Conservation (phyloP, 2,329 filamentous ascomycete species). For the Xylaria hypoxylon region DNA sequence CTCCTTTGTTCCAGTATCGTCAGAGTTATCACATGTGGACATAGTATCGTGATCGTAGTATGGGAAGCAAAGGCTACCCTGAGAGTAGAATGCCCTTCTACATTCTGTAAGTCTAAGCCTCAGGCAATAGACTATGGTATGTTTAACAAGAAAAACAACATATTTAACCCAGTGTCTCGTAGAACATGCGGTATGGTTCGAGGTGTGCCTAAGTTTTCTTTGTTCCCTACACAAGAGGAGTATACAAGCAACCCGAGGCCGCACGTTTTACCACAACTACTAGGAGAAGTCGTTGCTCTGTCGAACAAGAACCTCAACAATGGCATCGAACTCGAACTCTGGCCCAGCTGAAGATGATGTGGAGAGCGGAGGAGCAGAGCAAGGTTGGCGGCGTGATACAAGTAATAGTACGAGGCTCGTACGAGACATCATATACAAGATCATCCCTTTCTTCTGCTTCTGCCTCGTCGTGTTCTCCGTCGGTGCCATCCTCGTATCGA, state of each 20-base stretch:
- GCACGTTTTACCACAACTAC: neutral
- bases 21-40: neutral
- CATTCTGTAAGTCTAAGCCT: neutral
- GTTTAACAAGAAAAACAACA: neutral
- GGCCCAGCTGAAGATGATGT: constrained; percentile 25
- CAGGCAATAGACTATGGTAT: neutral
- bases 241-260: constrained; percentile 24
- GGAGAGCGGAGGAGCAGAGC: constrained; percentile 37
- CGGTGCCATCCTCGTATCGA: constrained; percentile 42
- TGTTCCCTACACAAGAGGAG: constrained; percentile 1
- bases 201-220: constrained; percentile 11
- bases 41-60: neutral
- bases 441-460: constrained; percentile 43
- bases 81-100: neutral
- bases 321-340: constrained; percentile 33
- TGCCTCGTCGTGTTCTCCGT: constrained; percentile 44
- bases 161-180: constrained; percentile 9
- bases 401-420: constrained; percentile 30
- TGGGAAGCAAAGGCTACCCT: neutral
- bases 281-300: neutral
- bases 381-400: neutral
- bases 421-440: constrained; percentile 43
- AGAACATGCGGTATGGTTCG: constrained; percentile 25
- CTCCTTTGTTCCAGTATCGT: no score
- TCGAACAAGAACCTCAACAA: constrained; percentile 28